phyloP scores from a whole-genome alignment of 805 yeast genomes.

The Jamesozyma gamospora region DNA sequence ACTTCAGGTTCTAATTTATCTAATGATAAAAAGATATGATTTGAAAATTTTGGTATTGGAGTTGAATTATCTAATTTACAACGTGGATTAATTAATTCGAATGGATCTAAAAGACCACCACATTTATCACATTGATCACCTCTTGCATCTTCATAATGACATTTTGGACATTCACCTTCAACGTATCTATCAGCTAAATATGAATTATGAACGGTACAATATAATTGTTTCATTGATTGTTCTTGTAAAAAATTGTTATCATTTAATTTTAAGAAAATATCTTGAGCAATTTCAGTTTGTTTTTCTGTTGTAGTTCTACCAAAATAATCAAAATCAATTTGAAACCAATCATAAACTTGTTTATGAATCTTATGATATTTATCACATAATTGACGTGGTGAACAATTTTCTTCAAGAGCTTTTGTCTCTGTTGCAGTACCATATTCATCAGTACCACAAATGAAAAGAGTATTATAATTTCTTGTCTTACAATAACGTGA shows the following conservation, averaged over 20 bases:
- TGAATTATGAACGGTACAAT: constrained; percentile 83
- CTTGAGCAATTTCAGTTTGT: constrained; percentile 94
- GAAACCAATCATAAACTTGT: constrained; percentile 94
- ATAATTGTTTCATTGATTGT: constrained; percentile 79
- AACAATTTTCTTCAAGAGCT: constrained; percentile 85
- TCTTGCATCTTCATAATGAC: constrained; percentile 92
- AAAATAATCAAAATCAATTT: constrained; percentile 85
- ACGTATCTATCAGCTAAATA: constrained; percentile 94
- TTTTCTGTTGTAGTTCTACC: constrained; percentile 91
- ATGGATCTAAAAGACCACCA: constrained; percentile 81
- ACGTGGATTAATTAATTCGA: constrained; percentile 87
- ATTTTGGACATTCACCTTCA: constrained; percentile 95
- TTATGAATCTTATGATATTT: constrained; percentile 81
- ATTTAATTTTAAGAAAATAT: constrained; percentile 67
- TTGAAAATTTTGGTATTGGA: constrained; percentile 73
- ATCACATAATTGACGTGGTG: constrained; percentile 84
- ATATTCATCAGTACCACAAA: constrained; percentile 98
- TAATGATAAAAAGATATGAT: constrained; percentile 74
- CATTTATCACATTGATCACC: constrained; percentile 99
- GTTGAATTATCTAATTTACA: constrained; percentile 83
- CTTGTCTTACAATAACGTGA: constrained; percentile 84
- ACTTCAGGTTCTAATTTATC: constrained; percentile 76
- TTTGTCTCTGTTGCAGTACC: constrained; percentile 99
- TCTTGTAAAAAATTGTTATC: constrained; percentile 79
- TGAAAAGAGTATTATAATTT: constrained; percentile 72